Conservation (phyloP, 768 basidiomycete species). For the Mycena indigotica region DNA sequence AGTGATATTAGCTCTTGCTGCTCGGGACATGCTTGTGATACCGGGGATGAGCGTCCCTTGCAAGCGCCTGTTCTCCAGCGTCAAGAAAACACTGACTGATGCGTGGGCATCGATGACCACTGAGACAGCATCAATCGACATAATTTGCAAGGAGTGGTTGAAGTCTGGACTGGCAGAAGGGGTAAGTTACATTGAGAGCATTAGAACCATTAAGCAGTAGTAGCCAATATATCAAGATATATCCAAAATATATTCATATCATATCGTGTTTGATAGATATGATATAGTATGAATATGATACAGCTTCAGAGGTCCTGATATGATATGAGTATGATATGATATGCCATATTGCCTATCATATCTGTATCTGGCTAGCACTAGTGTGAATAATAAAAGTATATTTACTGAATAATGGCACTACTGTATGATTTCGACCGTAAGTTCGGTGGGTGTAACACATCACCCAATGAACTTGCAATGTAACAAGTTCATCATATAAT, state of each 20-base stretch:
- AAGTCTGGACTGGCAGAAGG: slow-evolving; percentile 19
- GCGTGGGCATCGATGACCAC: slow-evolving; percentile 20
- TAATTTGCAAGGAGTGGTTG: slow-evolving; percentile 24
- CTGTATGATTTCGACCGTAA: too few species aligned
- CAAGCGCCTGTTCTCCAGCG: slow-evolving; percentile 24
- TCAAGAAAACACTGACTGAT: slow-evolving; percentile 18
- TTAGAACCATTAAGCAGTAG: slow-evolving; percentile 5
- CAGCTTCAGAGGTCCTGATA: background rate
- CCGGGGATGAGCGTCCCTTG: slow-evolving; percentile 25
- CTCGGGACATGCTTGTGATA: slow-evolving; percentile 25
- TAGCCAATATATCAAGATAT: slow-evolving; percentile 4
- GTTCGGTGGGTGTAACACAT: too few species aligned
- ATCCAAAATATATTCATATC: slow-evolving; percentile 10
- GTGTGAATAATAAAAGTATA: too few species aligned
- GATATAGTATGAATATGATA: slow-evolving; percentile 1
- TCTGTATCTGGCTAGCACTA: slow-evolving; percentile 16
- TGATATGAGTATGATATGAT: slow-evolving; percentile 10
- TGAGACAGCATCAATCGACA: slow-evolving; percentile 8
- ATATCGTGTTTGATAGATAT: background rate
- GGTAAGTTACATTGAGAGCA: slow-evolving; percentile 14
- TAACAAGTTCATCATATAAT: too few species aligned
- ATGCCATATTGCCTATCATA: slow-evolving; percentile 4
- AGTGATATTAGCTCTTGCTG: slow-evolving; percentile 10
- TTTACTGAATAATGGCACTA: too few species aligned
- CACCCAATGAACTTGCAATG: too few species aligned